A percentile compares a stretch with the other conserved stretches of the same genome.
Conservation (phyloP, 345 rosid genomes). For the Sonneratia caseolaris region DNA sequence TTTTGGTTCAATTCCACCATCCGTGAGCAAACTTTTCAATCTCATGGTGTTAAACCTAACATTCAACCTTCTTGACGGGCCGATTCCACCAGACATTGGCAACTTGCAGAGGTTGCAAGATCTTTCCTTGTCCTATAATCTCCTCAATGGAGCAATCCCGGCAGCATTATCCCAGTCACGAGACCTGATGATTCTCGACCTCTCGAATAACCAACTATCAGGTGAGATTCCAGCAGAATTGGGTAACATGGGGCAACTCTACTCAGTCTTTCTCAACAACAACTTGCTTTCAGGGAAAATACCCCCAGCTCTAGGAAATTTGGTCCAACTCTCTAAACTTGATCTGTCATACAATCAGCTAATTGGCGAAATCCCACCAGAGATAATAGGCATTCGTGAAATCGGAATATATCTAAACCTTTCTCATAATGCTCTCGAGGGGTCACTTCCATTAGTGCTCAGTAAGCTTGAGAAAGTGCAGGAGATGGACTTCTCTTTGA, state of each 20-base stretch:
- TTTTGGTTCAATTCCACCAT: conserved; percentile 31
- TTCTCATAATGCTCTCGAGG: conserved; percentile 37
- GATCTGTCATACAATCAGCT: conserved; percentile 40
- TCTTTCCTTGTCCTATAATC: conserved; percentile 35
- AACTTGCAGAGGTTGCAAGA: conserved; percentile 21
- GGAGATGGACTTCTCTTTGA: conserved; percentile 46
- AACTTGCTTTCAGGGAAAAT: conserved; percentile 42
- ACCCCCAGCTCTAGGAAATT: conserved; percentile 27
- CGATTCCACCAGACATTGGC: conserved; percentile 22
- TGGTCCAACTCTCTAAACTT: conserved; percentile 28
- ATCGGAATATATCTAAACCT: conserved; percentile 32
- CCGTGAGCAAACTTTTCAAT: conserved; percentile 21
- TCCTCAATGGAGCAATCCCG: conserved; percentile 32
- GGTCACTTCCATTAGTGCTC: conserved; percentile 42
- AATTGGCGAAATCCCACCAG: conserved; percentile 34
- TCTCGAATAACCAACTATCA: conserved; percentile 32
- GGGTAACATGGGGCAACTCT: conserved; percentile 22
- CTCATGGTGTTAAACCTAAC: conserved; percentile 31
- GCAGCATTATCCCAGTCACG: conserved; percentile 20
- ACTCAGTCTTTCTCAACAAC: conserved; percentile 33
- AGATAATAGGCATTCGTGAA: conserved; percentile 24
- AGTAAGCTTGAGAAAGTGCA: conserved; percentile 43
- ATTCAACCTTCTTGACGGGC: conserved; percentile 30
- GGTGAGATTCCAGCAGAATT: conserved; percentile 35
- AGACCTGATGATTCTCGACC: conserved; percentile 34